These are phyloP conservation scores for Metschnikowia orientalis DNA, from an alignment of 805 yeast species.

Conservation along the genomic window DNA sequence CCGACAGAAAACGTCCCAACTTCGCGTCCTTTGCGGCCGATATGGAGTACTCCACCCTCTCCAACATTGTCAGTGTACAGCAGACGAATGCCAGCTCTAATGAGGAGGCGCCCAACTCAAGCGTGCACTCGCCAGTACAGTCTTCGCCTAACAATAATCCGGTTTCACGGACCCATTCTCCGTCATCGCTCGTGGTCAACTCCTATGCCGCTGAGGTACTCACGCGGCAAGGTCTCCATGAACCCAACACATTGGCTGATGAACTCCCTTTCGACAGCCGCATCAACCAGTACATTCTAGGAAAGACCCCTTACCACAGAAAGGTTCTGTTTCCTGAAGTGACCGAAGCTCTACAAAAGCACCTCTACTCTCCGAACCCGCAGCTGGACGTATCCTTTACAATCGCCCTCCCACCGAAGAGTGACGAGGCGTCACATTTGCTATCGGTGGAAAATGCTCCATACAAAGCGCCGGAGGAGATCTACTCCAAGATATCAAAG, in stretches of 20 bases:
- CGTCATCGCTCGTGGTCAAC: constrained; percentile 6
- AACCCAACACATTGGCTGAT: background rate
- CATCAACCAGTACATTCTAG: constrained; percentile 67
- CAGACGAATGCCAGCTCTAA: constrained; percentile 41
- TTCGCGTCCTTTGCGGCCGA: constrained; percentile 71
- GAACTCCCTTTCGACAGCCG: constrained; percentile 49
- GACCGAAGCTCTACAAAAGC: constrained; percentile 37
- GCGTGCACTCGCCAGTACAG: constrained; percentile 32
- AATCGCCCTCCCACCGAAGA: constrained; percentile 27
- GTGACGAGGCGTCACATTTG: background rate
- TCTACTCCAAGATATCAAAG: constrained; percentile 65
- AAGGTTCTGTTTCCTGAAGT: constrained; percentile 57
- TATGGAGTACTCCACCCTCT: constrained; percentile 64
- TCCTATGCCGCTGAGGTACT: constrained; percentile 4
- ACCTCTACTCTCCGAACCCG: constrained; percentile 44
- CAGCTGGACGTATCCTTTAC: constrained; percentile 45
- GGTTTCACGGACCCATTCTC: constrained; percentile 3
- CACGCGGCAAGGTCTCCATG: background rate
- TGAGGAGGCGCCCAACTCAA: constrained; percentile 38
- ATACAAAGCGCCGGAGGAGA: constrained; percentile 65
- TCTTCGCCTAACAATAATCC: constrained; percentile 30
- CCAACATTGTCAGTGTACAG: constrained; percentile 45
- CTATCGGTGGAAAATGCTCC: constrained; percentile 10
- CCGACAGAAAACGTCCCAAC: constrained; percentile 30
- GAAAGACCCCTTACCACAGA: constrained; percentile 42